phyloP scores from a whole-genome alignment of 805 yeast species.

The Pichia heedii region DNA sequence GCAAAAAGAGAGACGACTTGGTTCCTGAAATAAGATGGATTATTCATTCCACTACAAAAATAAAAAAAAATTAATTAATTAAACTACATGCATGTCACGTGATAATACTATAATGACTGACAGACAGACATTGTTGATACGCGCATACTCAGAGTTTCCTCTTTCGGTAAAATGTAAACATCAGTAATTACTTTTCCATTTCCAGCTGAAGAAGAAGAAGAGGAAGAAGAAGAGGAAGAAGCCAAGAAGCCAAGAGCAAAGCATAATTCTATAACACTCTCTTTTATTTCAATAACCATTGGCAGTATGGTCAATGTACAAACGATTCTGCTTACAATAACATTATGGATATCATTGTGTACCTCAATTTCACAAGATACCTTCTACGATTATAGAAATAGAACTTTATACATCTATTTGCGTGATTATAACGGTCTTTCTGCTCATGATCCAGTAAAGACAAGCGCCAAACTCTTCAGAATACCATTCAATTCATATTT shows the following conservation, averaged over 20 bases:
- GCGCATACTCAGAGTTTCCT: not conserved
- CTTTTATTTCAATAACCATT: too few relatives aligned
- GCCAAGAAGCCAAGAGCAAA: too few relatives aligned
- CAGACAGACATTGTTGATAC: too few relatives aligned
- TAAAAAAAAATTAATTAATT: too few relatives aligned
- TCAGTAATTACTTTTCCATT: not conserved
- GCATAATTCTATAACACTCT: too few relatives aligned
- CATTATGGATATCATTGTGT: not conserved
- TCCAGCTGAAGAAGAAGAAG: too few relatives aligned
- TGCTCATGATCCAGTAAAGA: not conserved
- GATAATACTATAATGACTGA: too few relatives aligned
- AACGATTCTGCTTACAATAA: not conserved
- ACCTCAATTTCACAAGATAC: constrained; percentile 15
- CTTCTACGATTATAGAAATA: constrained; percentile 24
- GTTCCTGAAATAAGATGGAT: too few relatives aligned
- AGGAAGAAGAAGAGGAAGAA: too few relatives aligned
- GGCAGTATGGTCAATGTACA: not conserved
- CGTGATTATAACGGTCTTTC: constrained; percentile 1
- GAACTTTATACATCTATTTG: constrained; percentile 23
- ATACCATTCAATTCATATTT: constrained; percentile 21
- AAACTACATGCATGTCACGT: too few relatives aligned
- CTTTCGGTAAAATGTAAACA: constrained; percentile 2
- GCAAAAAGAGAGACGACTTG: too few relatives aligned
- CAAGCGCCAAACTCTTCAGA: constrained; percentile 14
- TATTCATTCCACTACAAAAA: too few relatives aligned